A percentile compares a stretch with the other conserved stretches of the same genome.
Conservation (phyloP, 2,329 filamentous ascomycete genomes). For the Pseudocercospora cruenta region DNA sequence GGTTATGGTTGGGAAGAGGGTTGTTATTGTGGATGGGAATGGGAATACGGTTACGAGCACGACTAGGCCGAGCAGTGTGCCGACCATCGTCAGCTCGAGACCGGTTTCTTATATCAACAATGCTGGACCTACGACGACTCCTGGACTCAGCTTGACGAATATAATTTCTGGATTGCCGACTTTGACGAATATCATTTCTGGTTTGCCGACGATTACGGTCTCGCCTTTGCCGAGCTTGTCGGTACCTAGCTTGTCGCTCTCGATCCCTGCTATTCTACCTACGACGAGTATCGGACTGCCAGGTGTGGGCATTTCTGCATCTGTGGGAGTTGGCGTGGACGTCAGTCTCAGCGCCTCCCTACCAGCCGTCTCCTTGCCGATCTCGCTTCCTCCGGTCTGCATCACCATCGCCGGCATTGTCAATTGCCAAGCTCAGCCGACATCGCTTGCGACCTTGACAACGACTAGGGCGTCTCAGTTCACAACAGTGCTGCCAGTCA, state of each 20-base stretch:
- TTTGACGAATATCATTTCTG: not conserved
- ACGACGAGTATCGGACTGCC: not conserved
- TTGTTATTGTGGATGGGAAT: constrained; percentile 11
- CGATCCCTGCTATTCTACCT: constrained; percentile 6
- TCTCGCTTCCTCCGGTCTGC: constrained; percentile 5
- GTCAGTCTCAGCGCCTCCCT: constrained; percentile 2
- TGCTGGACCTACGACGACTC: constrained; percentile 7
- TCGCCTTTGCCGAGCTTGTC: not conserved
- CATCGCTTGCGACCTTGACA: constrained; percentile 12
- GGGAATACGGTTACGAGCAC: constrained; percentile 10
- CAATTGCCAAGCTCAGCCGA: not conserved
- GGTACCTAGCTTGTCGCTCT: not conserved
- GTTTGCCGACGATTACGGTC: not conserved
- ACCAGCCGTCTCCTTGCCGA: constrained; percentile 7
- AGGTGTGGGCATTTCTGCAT: not conserved
- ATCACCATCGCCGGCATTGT: constrained; percentile 3
- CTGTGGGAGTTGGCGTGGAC: constrained; percentile 5
- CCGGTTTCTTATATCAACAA: constrained; percentile 11
- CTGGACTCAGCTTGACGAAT: constrained; percentile 3
- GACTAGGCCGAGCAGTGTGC: constrained; percentile 8
- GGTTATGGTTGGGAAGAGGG: constrained; percentile 22
- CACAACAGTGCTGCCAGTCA: constrained; percentile 26
- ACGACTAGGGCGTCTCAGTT: constrained; percentile 16
- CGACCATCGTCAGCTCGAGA: constrained; percentile 16
- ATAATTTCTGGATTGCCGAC: constrained; percentile 11